These are phyloP conservation scores for Tylopilus felleus DNA, from an alignment of 768 basidiomycete genomes.

Conservation along the genomic window DNA sequence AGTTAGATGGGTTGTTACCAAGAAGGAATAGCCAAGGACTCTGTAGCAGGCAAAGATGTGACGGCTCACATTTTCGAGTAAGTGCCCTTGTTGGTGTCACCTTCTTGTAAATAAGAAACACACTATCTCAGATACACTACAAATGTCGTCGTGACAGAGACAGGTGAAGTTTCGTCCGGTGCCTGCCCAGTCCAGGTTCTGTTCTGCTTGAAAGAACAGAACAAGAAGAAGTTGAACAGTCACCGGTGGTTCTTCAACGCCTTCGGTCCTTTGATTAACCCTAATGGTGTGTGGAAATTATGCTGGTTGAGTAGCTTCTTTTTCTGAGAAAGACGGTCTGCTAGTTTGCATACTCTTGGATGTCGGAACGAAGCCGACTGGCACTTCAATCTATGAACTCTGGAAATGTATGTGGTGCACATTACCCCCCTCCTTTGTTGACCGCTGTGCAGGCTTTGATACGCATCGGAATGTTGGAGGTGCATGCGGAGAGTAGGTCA, in stretches of 20 bases:
- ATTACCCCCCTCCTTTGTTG: not conserved
- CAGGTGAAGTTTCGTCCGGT: conserved; percentile 75
- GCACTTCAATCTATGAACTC: conserved; percentile 92
- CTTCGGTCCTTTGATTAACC: conserved; percentile 81
- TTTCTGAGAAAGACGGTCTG: not conserved
- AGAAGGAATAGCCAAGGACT: conserved; percentile 87
- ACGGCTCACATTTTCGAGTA: conserved; percentile 94
- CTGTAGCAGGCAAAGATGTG: conserved; percentile 84
- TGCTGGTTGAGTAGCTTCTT: not conserved
- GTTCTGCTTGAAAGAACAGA: conserved; percentile 92
- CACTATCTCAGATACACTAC: conserved; percentile 60
- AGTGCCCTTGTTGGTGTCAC: conserved; percentile 21
- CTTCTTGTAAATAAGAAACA: not conserved
- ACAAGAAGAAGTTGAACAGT: conserved; percentile 95
- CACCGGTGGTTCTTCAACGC: conserved; percentile 99
- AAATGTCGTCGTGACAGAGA: conserved; percentile 71
- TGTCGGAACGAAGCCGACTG: conserved; percentile 93
- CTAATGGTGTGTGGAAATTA: conserved; percentile 56
- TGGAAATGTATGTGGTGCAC: conserved; percentile 69
- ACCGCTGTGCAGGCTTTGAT: conserved; percentile 55
- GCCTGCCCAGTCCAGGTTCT: conserved; percentile 81
- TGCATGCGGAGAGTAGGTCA: conserved; percentile 85
- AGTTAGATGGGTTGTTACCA: conserved; percentile 80
- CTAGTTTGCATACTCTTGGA: conserved; percentile 87
- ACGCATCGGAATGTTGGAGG: conserved; percentile 84